These are phyloP conservation scores for Tarenaya hassleriana DNA, from an alignment of 345 rosid genomes.

Conservation along the genomic window DNA sequence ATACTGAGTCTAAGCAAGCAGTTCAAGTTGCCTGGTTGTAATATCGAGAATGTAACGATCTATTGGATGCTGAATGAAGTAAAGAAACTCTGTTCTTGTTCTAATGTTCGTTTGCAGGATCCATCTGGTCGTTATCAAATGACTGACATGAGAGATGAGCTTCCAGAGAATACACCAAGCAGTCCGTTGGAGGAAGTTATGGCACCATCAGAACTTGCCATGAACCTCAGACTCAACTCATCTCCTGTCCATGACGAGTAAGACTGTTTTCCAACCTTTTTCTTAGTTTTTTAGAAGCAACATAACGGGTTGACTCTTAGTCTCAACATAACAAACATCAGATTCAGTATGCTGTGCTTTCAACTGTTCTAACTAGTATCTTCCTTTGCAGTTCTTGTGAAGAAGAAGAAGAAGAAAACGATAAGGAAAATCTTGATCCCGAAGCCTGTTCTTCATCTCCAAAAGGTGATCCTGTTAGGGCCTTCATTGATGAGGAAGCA, in stretches of 20 bases:
- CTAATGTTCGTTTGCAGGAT: constrained; percentile 39
- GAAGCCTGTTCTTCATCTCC: constrained; percentile 32
- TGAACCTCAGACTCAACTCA: constrained; percentile 66
- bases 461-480: constrained; percentile 67
- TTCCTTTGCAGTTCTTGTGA: constrained; percentile 43
- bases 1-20: constrained; percentile 11
- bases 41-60: too few relatives aligned
- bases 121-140: constrained; percentile 43
- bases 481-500: constrained; percentile 85
- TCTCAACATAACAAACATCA: neutral
- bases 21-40: too few relatives aligned
- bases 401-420: constrained; percentile 49
- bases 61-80: too few relatives aligned
- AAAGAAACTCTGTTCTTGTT: too few relatives aligned
- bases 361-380: constrained; percentile 10
- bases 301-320: neutral
- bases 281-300: neutral
- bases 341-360: neutral
- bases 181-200: constrained; percentile 56
- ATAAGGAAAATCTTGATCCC: constrained; percentile 50
- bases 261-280: constrained; percentile 13
- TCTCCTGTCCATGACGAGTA: constrained; percentile 45
- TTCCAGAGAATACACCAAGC: constrained; percentile 38
- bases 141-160: constrained; percentile 39
- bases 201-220: constrained; percentile 60